Evolutionary conservation across 306 rosid genomes (phyloP).

Genomic region (Quercus mongolica): DNA sequence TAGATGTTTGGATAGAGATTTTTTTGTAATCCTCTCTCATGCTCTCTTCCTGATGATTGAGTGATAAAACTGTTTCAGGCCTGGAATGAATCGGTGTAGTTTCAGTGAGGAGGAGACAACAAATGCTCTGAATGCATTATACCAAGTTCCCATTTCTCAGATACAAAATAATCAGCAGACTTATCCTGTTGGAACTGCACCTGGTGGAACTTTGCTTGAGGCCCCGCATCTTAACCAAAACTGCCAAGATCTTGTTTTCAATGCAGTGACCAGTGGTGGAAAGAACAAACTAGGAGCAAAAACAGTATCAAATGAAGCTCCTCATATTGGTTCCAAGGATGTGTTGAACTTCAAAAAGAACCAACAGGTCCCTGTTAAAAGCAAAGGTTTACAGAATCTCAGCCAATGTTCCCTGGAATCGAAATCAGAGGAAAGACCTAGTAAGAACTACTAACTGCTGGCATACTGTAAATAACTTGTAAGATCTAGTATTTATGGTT

Average conservation of each 20-base stretch:
- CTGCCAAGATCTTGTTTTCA: slow-evolving; percentile 39
- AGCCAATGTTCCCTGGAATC: slow-evolving; percentile 51
- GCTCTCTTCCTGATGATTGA: slow-evolving; percentile 12
- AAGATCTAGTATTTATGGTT: neutral
- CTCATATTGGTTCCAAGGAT: slow-evolving; percentile 49
- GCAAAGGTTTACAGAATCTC: slow-evolving; percentile 80
- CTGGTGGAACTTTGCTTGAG: slow-evolving; percentile 38
- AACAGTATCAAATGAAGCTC: slow-evolving; percentile 35
- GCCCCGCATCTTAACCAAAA: slow-evolving; percentile 47
- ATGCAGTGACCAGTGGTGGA: slow-evolving; percentile 37
- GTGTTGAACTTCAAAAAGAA: slow-evolving; percentile 49
- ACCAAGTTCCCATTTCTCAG: slow-evolving; percentile 61
- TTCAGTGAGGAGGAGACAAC: slow-evolving; percentile 85
- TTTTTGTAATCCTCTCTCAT: neutral
- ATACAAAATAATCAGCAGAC: slow-evolving; percentile 48
- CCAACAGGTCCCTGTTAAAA: slow-evolving; percentile 48
- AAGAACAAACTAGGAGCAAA: slow-evolving; percentile 49
- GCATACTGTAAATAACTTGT: neutral
- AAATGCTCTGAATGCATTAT: slow-evolving; percentile 52
- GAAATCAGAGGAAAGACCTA: neutral
- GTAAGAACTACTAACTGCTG: neutral
- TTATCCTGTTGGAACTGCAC: slow-evolving; percentile 37
- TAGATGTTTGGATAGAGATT: neutral
- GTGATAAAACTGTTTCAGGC: slow-evolving; percentile 52
- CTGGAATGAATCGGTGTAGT: slow-evolving; percentile 84